phyloP scores from a whole-genome alignment of 257 asterid species.

The Solanum neorickii region DNA sequence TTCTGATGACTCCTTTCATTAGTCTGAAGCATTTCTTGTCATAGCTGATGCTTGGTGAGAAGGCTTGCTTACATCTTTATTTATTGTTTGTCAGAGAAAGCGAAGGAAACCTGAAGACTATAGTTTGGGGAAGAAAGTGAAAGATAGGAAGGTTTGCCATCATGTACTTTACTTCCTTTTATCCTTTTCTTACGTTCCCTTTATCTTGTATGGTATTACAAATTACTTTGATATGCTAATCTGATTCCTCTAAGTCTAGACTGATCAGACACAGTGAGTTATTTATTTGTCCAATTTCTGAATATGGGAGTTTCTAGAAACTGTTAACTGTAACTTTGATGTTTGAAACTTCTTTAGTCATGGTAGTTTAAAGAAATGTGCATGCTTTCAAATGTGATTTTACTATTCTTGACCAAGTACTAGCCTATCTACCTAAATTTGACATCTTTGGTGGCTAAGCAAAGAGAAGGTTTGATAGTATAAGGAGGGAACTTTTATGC shows the following conservation, averaged over 20 bases:
- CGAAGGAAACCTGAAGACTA: slow-evolving; percentile 73
- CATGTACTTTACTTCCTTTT: not conserved
- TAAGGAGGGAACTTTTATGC: not conserved
- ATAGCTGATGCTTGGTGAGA: not conserved
- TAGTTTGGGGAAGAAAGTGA: slow-evolving; percentile 43
- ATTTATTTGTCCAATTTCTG: not conserved
- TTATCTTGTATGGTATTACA: not conserved
- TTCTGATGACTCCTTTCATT: not conserved
- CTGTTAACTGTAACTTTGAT: not conserved
- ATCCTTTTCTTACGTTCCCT: not conserved
- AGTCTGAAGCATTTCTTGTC: slow-evolving; percentile 4
- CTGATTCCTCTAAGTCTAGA: not conserved
- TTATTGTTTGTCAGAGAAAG: slow-evolving; percentile 53
- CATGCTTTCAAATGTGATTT: not conserved
- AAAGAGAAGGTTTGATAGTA: not conserved
- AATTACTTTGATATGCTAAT: not conserved
- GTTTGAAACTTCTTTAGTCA: not conserved
- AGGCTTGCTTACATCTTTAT: slow-evolving; percentile 4
- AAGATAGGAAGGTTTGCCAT: slow-evolving; percentile 55
- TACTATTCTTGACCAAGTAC: not conserved
- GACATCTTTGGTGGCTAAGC: not conserved
- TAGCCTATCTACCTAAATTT: not conserved
- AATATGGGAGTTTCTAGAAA: not conserved
- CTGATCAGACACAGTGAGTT: not conserved
- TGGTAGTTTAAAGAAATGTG: not conserved